A percentile compares a stretch with the other conserved stretches of the same genome.
Conservation (phyloP, 1,284 basidiomycete species). For the Ganoderma boninense region DNA sequence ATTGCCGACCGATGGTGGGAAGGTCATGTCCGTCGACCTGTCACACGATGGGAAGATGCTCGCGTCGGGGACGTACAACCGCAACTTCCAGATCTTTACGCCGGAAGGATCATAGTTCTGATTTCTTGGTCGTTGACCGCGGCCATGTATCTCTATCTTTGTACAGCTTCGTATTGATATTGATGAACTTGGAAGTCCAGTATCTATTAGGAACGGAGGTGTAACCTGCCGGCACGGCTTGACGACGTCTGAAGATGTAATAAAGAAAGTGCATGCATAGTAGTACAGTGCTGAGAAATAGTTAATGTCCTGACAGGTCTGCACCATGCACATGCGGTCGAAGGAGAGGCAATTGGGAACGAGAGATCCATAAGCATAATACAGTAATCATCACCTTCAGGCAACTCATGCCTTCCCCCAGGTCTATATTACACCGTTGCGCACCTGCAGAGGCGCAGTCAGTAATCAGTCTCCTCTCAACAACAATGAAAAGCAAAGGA, state of each 20-base stretch:
- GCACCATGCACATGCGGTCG: conserved; percentile 11
- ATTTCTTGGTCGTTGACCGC: not conserved
- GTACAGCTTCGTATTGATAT: not conserved
- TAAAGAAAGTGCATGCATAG: conserved; percentile 23
- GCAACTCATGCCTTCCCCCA: not conserved
- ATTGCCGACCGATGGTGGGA: conserved; percentile 92
- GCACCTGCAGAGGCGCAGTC: conserved; percentile 53
- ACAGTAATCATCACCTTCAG: conserved; percentile 18
- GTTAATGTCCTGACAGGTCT: conserved; percentile 19
- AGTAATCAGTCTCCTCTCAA: conserved; percentile 6
- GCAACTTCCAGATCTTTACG: conserved; percentile 92
- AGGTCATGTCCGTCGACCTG: conserved; percentile 98
- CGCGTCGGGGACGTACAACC: conserved; percentile 90
- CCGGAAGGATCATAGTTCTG: conserved; percentile 59
- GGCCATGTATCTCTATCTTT: conserved; percentile 1
- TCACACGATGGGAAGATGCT: conserved; percentile 85
- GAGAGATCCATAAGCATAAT: conserved; percentile 11
- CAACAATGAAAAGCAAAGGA: not conserved
- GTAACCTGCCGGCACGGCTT: not conserved
- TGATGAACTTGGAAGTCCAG: not conserved
- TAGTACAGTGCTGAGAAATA: conserved; percentile 30
- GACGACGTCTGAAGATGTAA: not conserved
- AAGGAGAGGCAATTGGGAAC: not conserved
- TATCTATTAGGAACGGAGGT: not conserved
- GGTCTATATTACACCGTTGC: conserved; percentile 72